Evolutionary conservation across 139 green algal genomes (phyloP).

Genomic region (Desmodesmus armatus): DNA sequence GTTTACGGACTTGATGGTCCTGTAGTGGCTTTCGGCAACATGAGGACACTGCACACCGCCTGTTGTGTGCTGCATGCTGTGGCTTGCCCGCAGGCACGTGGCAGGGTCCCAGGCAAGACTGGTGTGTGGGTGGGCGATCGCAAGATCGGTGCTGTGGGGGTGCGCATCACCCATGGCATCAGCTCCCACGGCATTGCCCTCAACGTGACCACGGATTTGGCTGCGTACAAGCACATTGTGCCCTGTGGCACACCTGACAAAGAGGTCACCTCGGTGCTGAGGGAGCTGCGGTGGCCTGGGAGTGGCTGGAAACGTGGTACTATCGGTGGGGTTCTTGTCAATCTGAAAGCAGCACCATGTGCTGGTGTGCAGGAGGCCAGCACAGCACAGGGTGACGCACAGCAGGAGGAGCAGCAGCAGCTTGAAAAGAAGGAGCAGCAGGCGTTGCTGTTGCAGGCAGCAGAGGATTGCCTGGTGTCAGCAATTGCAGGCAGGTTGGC

Average conservation of each 20-base stretch:
- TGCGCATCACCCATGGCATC: conserved; percentile 88
- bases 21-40: no score
- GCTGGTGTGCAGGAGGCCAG: not conserved
- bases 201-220: conserved; percentile 86
- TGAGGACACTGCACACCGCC: no score
- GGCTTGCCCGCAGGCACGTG: conserved; percentile 40
- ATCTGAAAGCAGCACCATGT: not conserved
- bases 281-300: conserved; percentile 40
- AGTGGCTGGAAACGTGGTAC: no score
- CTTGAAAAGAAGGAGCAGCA: no score
- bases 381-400: no score
- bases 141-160: conserved; percentile 94
- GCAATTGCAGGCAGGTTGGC: no score
- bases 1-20: no score
- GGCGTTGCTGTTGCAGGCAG: no score
- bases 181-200: conserved; percentile 90
- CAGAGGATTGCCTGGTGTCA: no score
- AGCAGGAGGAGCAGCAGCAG: no score
- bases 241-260: conserved; percentile 79
- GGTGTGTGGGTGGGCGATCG: conserved; percentile 91
- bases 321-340: not conserved
- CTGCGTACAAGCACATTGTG: conserved; percentile 82
- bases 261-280: conserved; percentile 52
- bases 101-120: conserved; percentile 65
- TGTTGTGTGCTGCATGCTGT: no score